A percentile compares a stretch with the other conserved stretches of the same genome.
phyloP scores from a whole-genome alignment of 2,329 filamentous ascomycete species.

The Claviceps cyperi region DNA sequence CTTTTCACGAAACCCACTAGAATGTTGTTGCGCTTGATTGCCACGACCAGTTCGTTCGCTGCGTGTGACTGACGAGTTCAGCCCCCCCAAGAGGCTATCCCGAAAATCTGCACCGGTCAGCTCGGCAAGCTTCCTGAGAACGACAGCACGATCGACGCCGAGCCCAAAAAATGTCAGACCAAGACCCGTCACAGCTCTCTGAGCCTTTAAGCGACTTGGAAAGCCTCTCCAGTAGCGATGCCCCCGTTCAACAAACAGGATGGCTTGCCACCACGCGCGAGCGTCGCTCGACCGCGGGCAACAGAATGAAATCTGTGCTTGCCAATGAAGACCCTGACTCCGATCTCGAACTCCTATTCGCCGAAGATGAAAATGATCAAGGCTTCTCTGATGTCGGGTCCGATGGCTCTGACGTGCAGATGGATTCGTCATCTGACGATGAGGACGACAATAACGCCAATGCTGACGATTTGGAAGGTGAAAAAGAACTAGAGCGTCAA shows the following conservation, averaged over 20 bases:
- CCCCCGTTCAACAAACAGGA: conserved; percentile 33
- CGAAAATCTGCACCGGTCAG: neutral
- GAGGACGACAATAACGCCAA: conserved; percentile 52
- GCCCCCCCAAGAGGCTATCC: neutral
- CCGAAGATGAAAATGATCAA: conserved; percentile 54
- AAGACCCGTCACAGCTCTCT: conserved; percentile 19
- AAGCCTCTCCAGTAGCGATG: conserved; percentile 22
- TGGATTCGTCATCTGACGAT: conserved; percentile 75
- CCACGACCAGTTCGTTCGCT: neutral
- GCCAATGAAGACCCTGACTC: conserved; percentile 57
- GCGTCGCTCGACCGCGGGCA: conserved; percentile 70
- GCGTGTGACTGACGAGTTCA: neutral
- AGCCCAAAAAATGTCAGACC: conserved; percentile 17
- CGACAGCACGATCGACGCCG: conserved; percentile 15
- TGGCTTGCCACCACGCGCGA: conserved; percentile 60
- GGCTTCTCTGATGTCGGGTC: conserved; percentile 56
- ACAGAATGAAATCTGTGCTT: conserved; percentile 66
- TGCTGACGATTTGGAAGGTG: conserved; percentile 64
- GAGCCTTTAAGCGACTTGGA: conserved; percentile 12
- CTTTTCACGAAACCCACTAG: neutral
- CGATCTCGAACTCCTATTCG: conserved; percentile 61
- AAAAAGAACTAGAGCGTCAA: conserved; percentile 69
- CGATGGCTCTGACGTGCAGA: conserved; percentile 60
- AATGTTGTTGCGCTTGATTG: neutral
- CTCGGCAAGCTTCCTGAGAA: neutral